Percentiles rank a stretch among this genome's conserved stretches.
Conservation (phyloP, 441 rosid genomes). For the Corymbia calophylla region DNA sequence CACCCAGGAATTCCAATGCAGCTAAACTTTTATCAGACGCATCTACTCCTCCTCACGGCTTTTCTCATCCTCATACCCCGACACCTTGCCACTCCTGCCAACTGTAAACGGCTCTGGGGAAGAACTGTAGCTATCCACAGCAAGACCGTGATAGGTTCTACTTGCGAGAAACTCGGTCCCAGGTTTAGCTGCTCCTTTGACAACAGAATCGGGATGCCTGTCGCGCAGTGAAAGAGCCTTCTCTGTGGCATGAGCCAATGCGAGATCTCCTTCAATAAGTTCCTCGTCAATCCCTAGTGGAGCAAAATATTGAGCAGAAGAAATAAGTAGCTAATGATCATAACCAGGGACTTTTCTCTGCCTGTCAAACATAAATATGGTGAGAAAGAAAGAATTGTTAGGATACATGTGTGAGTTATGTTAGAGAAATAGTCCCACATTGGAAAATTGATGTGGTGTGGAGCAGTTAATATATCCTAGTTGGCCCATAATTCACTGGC, state of each 20-base stretch:
- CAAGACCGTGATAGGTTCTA: slow-evolving; percentile 74
- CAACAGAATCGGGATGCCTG: slow-evolving; percentile 17
- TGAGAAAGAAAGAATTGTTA: no score
- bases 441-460: no score
- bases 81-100: slow-evolving; percentile 88
- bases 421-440: no score
- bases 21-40: not conserved
- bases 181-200: slow-evolving; percentile 51
- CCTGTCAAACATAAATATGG: not conserved
- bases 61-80: slow-evolving; percentile 58
- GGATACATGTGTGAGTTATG: no score
- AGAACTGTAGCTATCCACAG: slow-evolving; percentile 31
- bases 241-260: slow-evolving; percentile 55
- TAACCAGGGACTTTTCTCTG: not conserved
- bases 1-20: not conserved
- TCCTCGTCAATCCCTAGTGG: slow-evolving; percentile 25
- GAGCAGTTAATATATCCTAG: no score
- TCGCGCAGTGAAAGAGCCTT: slow-evolving; percentile 61
- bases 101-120: slow-evolving; percentile 39
- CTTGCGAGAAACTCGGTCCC: slow-evolving; percentile 63
- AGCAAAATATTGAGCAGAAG: slow-evolving; percentile 7
- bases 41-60: slow-evolving; percentile 4
- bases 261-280: slow-evolving; percentile 30
- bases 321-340: not conserved
- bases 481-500: no score